Evolutionary conservation across 2,329 filamentous ascomycete genomes (phyloP), one percentile per base, ranked within the genome.

Genomic region (Juglanconis oblonga): DNA sequence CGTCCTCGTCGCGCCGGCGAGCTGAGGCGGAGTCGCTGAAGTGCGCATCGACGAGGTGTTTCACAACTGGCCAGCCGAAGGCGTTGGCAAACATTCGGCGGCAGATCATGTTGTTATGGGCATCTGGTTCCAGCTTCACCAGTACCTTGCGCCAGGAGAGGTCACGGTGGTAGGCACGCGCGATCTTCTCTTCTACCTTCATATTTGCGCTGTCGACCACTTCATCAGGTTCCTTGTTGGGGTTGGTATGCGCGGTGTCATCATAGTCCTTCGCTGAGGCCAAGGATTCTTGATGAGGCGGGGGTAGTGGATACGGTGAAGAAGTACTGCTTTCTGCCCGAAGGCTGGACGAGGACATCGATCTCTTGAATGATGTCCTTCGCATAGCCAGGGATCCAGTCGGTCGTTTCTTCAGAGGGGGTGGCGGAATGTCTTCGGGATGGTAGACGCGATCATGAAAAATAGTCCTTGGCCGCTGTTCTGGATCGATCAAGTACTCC

Each of bases 81-180:
- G 95, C 95, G 70, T 99, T 99, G 59, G 92, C 89, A 72, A 99
- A 99, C 88, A 92, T 96, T 58, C 95, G 88, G 14, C 95, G 89
- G 31, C 99, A 95, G 62, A 98, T 89, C 66, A 99, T 96, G 73
- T 99, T 99, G 75, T 99, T 99, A 77, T 99, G 95, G 0, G 95
- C 95, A 74, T 99, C 95, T 0, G 95, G 95, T 71, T 99, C 94
- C 2, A 99, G 81, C 57, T 95, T 90, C 13, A 99, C 95, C 4
- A 99, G 84, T 1, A 99, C 95, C 72, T 99, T 99, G 50, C 95
- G 90, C 95, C 95, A 99, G 1, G 91, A 91, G 24, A 99, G 77
- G 64, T 92, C 92, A 11, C 87, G 87, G 73, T 99, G 95, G 75
- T 99, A 99, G 13, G 92, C 95, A 51, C 95, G 86, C 1, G 95